Percentiles rank a stretch among this genome's conserved stretches.
Evolutionary conservation across 164 flowering plant genomes (phyloP).

Genomic region (Chimonanthus praecox): DNA sequence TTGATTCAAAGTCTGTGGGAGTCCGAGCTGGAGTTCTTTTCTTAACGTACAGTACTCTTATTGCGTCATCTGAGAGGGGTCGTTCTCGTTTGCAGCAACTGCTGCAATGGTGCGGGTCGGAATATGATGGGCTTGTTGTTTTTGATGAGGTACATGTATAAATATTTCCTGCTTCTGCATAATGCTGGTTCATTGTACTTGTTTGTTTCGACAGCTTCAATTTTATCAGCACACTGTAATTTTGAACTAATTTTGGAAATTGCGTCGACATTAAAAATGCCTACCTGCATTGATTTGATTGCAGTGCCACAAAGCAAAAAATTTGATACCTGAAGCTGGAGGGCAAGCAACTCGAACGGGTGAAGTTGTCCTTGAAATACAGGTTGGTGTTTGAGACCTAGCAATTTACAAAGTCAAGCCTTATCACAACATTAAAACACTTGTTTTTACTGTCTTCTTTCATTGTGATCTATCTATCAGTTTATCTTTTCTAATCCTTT

Average conservation of each 20-base stretch:
- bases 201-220: neutral
- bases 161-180: neutral
- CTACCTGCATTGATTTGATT: constrained; percentile 16
- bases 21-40: constrained; percentile 86
- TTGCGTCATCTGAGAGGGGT: constrained; percentile 96
- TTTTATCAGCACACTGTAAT: neutral
- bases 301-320: constrained; percentile 99
- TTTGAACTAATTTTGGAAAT: neutral
- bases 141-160: constrained; percentile 82
- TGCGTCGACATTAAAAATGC: neutral
- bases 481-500: no score
- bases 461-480: neutral
- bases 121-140: constrained; percentile 75
- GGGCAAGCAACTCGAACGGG: constrained; percentile 94
- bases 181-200: neutral
- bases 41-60: constrained; percentile 90
- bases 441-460: neutral
- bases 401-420: neutral
- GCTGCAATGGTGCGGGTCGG: constrained; percentile 88
- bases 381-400: constrained; percentile 41
- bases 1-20: constrained; percentile 89
- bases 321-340: constrained; percentile 95
- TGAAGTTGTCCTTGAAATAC: constrained; percentile 92
- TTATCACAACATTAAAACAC: neutral
- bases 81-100: constrained; percentile 93